A percentile compares a stretch with the other conserved stretches of the same genome.
phyloP scores from a whole-genome alignment of 2,329 filamentous ascomycete genomes.

The Microdochium trichocladiopsis region DNA sequence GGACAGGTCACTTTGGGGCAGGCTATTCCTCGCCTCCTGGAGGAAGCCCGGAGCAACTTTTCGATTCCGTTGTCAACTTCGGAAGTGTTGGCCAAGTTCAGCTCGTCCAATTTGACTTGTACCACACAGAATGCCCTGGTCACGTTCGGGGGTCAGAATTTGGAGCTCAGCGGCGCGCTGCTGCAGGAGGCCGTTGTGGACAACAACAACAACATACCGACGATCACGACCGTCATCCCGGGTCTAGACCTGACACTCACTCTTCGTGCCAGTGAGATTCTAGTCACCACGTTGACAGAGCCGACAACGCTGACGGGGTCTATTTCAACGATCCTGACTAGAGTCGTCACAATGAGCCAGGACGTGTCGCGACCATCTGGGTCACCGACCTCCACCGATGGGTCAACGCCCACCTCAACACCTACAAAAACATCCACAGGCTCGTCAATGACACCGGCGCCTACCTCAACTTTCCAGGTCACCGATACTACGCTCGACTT shows the following conservation, averaged over 20 bases:
- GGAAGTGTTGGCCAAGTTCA: constrained; percentile 69
- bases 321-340: constrained; percentile 21
- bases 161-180: constrained; percentile 22
- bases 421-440: constrained; percentile 15
- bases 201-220: constrained; percentile 15
- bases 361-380: constrained; percentile 1
- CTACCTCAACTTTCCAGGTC: constrained; percentile 34
- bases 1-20: constrained; percentile 73
- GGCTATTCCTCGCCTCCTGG: constrained; percentile 68
- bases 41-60: constrained; percentile 59
- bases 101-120: constrained; percentile 69
- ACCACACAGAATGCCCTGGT: constrained; percentile 81
- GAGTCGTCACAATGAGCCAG: constrained; percentile 15
- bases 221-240: constrained; percentile 24
- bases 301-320: constrained; percentile 9
- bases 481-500: constrained; percentile 56
- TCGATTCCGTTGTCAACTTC: constrained; percentile 66
- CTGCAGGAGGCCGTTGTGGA: constrained; percentile 14
- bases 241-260: constrained; percentile 25
- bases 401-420: constrained; percentile 11
- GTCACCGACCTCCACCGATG: constrained; percentile 7
- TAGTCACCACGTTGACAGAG: constrained; percentile 7
- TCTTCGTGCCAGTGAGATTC: constrained; percentile 9
- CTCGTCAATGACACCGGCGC: constrained; percentile 13
- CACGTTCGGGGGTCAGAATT: constrained; percentile 61